These are phyloP conservation scores for Stemphylium vesicarium DNA, from an alignment of 2,329 filamentous ascomycete species.

Conservation along the genomic window DNA sequence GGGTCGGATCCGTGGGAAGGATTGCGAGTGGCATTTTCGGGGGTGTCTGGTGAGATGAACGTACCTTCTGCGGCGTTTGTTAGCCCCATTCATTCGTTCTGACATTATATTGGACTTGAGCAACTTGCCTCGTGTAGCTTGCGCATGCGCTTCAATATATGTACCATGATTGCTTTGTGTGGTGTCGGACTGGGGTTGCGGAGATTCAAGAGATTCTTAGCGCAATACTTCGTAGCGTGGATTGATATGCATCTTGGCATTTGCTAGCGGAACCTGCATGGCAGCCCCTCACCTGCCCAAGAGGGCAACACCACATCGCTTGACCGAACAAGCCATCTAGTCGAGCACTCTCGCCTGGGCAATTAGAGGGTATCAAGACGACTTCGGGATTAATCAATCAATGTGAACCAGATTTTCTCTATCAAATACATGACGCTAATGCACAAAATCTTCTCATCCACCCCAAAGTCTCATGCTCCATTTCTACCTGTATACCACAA, in stretches of 20 bases:
- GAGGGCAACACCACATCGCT: too few species aligned
- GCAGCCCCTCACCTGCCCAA: background rate
- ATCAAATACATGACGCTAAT: background rate
- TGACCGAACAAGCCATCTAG: too few species aligned
- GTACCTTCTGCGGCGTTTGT: slow-evolving; percentile 42
- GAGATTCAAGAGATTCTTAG: slow-evolving; percentile 36
- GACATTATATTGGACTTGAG: background rate
- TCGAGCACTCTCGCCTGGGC: too few species aligned
- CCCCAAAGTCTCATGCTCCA: background rate
- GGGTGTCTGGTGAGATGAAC: slow-evolving; percentile 18
- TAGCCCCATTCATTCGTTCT: slow-evolving; percentile 21
- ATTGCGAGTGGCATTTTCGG: slow-evolving; percentile 17
- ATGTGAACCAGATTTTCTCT: background rate
- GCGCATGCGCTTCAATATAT: slow-evolving; percentile 72
- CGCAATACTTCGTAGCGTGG: slow-evolving; percentile 16
- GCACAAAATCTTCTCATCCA: background rate
- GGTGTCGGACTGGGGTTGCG: slow-evolving; percentile 22
- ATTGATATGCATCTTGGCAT: slow-evolving; percentile 15
- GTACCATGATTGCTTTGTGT: slow-evolving; percentile 55
- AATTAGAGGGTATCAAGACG: background rate
- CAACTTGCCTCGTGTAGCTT: slow-evolving; percentile 72
- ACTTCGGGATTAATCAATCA: background rate
- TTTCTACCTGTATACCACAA: slow-evolving; percentile 1
- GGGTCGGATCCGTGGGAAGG: background rate
- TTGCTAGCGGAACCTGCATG: background rate